Evolutionary conservation across 2,329 filamentous ascomycete species (phyloP).

Genomic region (Coniella vitis): DNA sequence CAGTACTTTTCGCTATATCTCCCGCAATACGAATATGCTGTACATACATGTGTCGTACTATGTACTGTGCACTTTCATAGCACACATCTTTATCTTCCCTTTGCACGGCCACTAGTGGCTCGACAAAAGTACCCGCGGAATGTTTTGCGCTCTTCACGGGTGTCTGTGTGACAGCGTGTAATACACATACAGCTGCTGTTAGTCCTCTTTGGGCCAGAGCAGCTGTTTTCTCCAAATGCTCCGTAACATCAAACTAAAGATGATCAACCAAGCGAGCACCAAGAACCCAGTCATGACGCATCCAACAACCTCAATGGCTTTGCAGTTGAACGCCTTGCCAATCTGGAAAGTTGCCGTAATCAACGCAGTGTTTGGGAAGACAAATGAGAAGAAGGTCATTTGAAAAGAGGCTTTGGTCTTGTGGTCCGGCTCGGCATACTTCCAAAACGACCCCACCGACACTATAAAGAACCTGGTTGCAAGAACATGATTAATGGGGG

Average conservation of each 20-base stretch:
- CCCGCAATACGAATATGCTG: too few species aligned
- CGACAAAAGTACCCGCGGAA: too few species aligned
- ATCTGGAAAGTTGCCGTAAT: constrained; percentile 68
- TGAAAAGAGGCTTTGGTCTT: constrained; percentile 59
- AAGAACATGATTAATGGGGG: too few species aligned
- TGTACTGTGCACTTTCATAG: too few species aligned
- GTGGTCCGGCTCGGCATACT: constrained; percentile 49
- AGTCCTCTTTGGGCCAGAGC: constrained; percentile 15
- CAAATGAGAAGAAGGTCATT: constrained; percentile 81
- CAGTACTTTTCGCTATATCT: too few species aligned
- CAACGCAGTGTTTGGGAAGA: constrained; percentile 74
- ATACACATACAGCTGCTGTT: too few species aligned
- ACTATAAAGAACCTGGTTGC: constrained; percentile 61
- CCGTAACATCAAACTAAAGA: constrained; percentile 63
- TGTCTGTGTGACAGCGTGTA: too few species aligned
- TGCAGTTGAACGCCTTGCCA: constrained; percentile 52
- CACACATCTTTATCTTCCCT: too few species aligned
- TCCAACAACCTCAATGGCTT: constrained; percentile 58
- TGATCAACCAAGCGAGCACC: constrained; percentile 59
- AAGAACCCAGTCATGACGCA: constrained; percentile 61
- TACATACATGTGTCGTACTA: too few species aligned
- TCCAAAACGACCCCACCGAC: constrained; percentile 68
- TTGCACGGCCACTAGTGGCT: too few species aligned
- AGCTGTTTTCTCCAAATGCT: constrained; percentile 61
- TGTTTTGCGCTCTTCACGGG: too few species aligned